These are phyloP conservation scores for Salvia splendens DNA, from an alignment of 257 asterid genomes.

Conservation along the genomic window DNA sequence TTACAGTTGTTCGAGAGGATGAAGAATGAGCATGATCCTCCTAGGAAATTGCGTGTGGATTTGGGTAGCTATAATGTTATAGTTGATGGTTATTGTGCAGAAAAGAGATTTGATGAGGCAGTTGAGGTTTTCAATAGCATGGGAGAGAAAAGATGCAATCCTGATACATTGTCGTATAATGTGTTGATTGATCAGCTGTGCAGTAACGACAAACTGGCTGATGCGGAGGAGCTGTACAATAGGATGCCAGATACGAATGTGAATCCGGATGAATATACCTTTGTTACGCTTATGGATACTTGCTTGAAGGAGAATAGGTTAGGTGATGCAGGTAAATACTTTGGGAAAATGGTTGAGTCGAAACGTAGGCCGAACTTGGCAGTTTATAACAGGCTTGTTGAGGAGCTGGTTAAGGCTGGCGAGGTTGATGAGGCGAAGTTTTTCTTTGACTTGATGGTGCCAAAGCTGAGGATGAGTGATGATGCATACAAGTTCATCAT, in stretches of 20 bases:
- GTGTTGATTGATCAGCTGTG: constrained; percentile 85
- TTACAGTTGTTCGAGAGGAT: constrained; percentile 72
- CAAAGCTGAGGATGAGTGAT: constrained; percentile 81
- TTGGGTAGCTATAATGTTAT: constrained; percentile 86
- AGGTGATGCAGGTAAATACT: constrained; percentile 79
- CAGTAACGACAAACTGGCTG: constrained; percentile 57
- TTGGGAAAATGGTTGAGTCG: constrained; percentile 78
- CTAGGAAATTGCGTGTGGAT: constrained; percentile 66
- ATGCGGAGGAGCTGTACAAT: constrained; percentile 75
- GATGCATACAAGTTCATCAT: constrained; percentile 77
- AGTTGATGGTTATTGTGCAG: constrained; percentile 76
- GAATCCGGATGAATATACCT: constrained; percentile 82
- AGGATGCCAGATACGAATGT: constrained; percentile 71
- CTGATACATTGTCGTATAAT: constrained; percentile 76
- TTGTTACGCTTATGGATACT: constrained; percentile 76
- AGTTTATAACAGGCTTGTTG: constrained; percentile 68
- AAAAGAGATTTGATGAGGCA: constrained; percentile 69
- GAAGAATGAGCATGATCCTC: constrained; percentile 79
- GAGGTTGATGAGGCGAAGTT: constrained; percentile 81
- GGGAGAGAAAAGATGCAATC: constrained; percentile 79
- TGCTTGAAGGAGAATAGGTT: constrained; percentile 77
- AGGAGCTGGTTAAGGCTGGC: constrained; percentile 78
- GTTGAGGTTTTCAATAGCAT: constrained; percentile 67
- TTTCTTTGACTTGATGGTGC: constrained; percentile 77
- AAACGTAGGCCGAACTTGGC: constrained; percentile 79